Evolutionary conservation across 2,329 filamentous ascomycete species (phyloP).

Genomic region (Venturia pyrina): DNA sequence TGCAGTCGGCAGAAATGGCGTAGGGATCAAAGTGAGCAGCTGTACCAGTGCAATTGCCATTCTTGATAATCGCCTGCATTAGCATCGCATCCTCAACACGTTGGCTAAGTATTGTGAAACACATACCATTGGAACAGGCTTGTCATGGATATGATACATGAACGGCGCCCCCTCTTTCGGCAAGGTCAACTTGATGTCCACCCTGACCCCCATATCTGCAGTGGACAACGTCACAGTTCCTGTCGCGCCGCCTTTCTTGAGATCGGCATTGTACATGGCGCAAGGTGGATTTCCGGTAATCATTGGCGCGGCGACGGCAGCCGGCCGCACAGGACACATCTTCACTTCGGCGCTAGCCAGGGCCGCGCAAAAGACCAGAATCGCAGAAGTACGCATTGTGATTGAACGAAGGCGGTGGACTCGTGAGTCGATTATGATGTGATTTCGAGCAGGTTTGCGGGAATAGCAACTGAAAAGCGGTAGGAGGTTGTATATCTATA

Average conservation of each 20-base stretch:
- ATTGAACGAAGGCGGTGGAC: not conserved
- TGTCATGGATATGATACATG: constrained; percentile 13
- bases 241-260: not conserved
- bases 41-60: constrained; percentile 11
- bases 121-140: constrained; percentile 8
- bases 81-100: not conserved
- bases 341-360: not conserved
- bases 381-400: constrained; percentile 1
- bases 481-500: not conserved
- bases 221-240: not conserved
- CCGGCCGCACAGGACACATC: not conserved
- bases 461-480: not conserved
- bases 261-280: constrained; percentile 26
- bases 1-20: constrained; percentile 5
- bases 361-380: not conserved
- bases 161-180: constrained; percentile 27
- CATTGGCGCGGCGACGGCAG: constrained; percentile 21
- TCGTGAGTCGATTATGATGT: not conserved
- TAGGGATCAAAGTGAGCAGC: constrained; percentile 12
- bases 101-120: too few relatives aligned
- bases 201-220: constrained; percentile 23
- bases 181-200: constrained; percentile 31
- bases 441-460: not conserved
- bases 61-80: not conserved
- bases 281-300: constrained; percentile 28